Evolutionary conservation across 2,329 filamentous ascomycete species (phyloP), one percentile per base, ranked within the genome.

Genomic region (Drechslerella coelobrocha): DNA sequence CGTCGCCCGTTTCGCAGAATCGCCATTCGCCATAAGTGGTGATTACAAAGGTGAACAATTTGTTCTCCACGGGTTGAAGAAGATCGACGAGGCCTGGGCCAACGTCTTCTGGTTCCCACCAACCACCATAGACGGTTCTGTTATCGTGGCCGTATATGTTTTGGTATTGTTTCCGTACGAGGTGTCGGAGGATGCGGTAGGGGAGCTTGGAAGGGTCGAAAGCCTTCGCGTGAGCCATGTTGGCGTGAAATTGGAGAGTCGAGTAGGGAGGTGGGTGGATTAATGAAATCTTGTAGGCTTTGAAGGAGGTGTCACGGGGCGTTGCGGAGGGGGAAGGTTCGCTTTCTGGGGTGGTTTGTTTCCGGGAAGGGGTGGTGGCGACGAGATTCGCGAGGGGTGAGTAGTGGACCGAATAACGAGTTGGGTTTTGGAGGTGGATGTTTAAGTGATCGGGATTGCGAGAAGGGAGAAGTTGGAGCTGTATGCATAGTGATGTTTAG

Each of bases 21-120:
- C 61, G 48, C 68, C 68, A 72, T 51, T 72, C 68, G 9, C 68
- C 60, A n/a, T 52, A 45, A 1, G 31, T 52, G 2, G 61, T 66
- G n/a, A 72, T 57, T 6, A 72, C 61, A 26, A 72, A 72, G 6
- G 68, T 72, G 43, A 72, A 72, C 0, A 72, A 14, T 48, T 72
- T 72, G 39, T 66, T 52, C 14, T 72, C 54, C 9, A 61, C 61
- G 5, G 68, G 68, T 23, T 72, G 60, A 6, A 72, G 34, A 2
- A 72, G 61, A 9, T 66, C 55, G 2, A 72, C 61, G 8, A 72
- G 27, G 23, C 68, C 68, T 2, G 52, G 68, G 1, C 68, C 68
- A 19, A 61, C 54, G 3, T 55, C 43, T 7, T 66, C 31, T 1
- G 66, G 2, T 9, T 71, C 43, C 43, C 56, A 54, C 68, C 68